Evolutionary conservation across 495 filamentous ascomycete species (phyloP).

Genomic region (Penicillium maclennaniae): DNA sequence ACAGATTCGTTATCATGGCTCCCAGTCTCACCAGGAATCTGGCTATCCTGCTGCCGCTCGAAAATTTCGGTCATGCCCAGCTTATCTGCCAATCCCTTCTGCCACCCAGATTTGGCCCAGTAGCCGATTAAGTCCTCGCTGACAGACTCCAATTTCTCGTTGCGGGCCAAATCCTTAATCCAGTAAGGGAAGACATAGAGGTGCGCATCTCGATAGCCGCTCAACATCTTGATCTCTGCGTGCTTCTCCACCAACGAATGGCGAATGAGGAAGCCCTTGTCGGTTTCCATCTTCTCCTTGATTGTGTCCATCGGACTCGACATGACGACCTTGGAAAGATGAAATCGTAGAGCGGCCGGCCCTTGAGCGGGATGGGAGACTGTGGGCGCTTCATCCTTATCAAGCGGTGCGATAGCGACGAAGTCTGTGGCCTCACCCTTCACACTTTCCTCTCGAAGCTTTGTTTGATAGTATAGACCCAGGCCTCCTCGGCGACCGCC

Average conservation of each 20-base stretch:
- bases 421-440: slow-evolving; percentile 94
- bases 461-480: slow-evolving; percentile 84
- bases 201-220: slow-evolving; percentile 80
- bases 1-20: slow-evolving; percentile 41
- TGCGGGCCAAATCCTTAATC: slow-evolving; percentile 78
- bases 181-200: slow-evolving; percentile 91
- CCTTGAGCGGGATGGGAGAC: slow-evolving; percentile 49
- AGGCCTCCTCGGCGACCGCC: slow-evolving; percentile 69
- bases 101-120: slow-evolving; percentile 95
- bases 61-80: slow-evolving; percentile 68
- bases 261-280: slow-evolving; percentile 66
- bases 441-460: slow-evolving; percentile 60
- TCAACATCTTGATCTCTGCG: slow-evolving; percentile 70
- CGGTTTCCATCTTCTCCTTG: slow-evolving; percentile 70
- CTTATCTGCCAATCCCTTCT: slow-evolving; percentile 72
- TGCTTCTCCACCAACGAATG: slow-evolving; percentile 68
- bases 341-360: slow-evolving; percentile 56
- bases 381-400: slow-evolving; percentile 41
- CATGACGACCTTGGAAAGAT: slow-evolving; percentile 65
- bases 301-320: slow-evolving; percentile 79
- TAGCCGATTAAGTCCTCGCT: slow-evolving; percentile 90
- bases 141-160: slow-evolving; percentile 78
- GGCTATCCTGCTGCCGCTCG: slow-evolving; percentile 30
- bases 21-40: slow-evolving; percentile 31
- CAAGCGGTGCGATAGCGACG: slow-evolving; percentile 65